These are phyloP conservation scores for Cercospora sp. DNA, from an alignment of 2,329 filamentous ascomycete species.

Conservation along the genomic window DNA sequence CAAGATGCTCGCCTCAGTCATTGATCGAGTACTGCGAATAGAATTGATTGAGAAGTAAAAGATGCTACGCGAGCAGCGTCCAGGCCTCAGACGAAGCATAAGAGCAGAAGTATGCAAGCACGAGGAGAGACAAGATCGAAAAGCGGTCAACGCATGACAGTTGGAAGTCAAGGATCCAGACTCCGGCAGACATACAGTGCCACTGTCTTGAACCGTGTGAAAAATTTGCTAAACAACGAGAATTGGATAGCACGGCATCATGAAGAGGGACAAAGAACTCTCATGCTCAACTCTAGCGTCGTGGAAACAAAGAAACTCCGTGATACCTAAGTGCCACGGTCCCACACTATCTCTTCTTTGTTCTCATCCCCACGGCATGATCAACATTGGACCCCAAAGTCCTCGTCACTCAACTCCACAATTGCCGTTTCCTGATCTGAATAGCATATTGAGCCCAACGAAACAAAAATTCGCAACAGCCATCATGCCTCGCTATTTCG, in stretches of 20 bases:
- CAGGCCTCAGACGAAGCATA: neutral
- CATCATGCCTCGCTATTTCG: neutral
- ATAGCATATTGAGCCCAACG: neutral
- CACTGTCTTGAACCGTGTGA: too few relatives aligned
- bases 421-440: constrained; percentile 8
- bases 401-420: neutral
- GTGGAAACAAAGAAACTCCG: neutral
- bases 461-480: neutral
- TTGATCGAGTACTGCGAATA: neutral
- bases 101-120: too few relatives aligned
- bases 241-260: neutral
- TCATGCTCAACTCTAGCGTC: neutral
- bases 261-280: neutral
- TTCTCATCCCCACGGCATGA: neutral
- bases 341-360: neutral
- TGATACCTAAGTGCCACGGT: neutral
- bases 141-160: neutral
- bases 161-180: neutral
- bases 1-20: neutral
- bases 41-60: neutral
- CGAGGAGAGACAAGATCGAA: neutral
- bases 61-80: neutral
- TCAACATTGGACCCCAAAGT: neutral
- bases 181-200: neutral
- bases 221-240: too few relatives aligned